A percentile compares a stretch with the other conserved stretches of the same genome.
Conservation (phyloP, 257 asterid genomes). For the Jacaranda mimosifolia region DNA sequence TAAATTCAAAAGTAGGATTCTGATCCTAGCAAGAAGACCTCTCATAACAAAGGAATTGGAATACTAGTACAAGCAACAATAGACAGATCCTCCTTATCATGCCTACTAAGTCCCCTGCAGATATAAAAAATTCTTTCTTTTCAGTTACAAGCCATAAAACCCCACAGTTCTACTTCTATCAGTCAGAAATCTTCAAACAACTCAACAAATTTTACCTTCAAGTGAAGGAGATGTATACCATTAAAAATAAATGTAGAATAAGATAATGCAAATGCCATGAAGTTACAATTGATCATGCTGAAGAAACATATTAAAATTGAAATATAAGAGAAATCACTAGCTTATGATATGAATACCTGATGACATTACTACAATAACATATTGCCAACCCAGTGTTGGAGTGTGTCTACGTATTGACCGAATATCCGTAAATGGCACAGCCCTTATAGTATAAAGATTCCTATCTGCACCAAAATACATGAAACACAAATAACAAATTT, state of each 20-base stretch:
- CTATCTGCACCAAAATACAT: slow-evolving; percentile 70
- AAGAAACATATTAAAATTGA: slow-evolving; percentile 15
- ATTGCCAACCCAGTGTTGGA: slow-evolving; percentile 95
- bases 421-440: slow-evolving; percentile 87
- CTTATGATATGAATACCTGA: slow-evolving; percentile 64
- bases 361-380: slow-evolving; percentile 82
- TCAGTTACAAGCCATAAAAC: slow-evolving; percentile 24
- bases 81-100: not conserved
- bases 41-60: not conserved
- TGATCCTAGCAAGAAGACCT: slow-evolving; percentile 6
- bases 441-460: slow-evolving; percentile 84
- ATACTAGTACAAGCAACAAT: not conserved
- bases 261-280: not conserved
- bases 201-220: slow-evolving; percentile 20
- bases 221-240: slow-evolving; percentile 1
- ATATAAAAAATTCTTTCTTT: not conserved
- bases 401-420: slow-evolving; percentile 91
- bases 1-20: not conserved
- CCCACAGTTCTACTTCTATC: not conserved
- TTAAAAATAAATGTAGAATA: slow-evolving; percentile 5
- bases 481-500: slow-evolving; percentile 31
- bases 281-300: not conserved
- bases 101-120: not conserved
- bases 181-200: slow-evolving; percentile 9
- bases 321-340: slow-evolving; percentile 22